Base-by-base conservation (phyloP, 192 early-diverging fungal species). In the Podila minutissima region DNA sequence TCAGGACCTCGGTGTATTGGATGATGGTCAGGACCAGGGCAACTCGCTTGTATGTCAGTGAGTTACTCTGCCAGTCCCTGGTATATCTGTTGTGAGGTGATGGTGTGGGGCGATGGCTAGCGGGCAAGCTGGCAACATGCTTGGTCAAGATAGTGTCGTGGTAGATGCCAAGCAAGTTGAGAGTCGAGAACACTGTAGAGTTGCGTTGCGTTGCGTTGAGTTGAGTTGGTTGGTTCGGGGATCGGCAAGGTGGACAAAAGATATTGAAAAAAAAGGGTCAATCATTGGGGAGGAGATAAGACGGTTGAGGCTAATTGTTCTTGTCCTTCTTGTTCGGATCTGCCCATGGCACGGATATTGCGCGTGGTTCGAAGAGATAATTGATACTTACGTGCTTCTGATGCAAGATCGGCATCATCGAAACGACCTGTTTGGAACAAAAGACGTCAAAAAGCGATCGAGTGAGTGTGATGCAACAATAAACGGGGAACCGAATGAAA, bases 391-490 rank as follows among this genome's bases (percentile, higher is more conserved):
- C 89, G 83, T 17, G 91, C 92, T 88, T 97, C 95, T 17, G 96
- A 96, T 12, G 93, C 94, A 46, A 99, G 87, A 74, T 99, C 97
- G 20, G 96, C 90, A 79, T 97, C 94, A 41, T 92, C 90, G 82
- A 99, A 99, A 13, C 97, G 92, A 60, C 97, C 95, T 93, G 22
- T 55, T 55, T 46, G 41, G 41, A 17, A 46, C 41, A 46, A 46
- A 46, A 17, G 38, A 41, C 5, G 38, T 41, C 12, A 15, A 46
- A 46, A 13, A 46, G 41, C 15, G 15, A 46, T 12, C 15, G 41
- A 46, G 13, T 46, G 13, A 46, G 41, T 15, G 4, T 13, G 41
- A 46, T 17, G 4, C 2, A 46, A 17, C 3, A 46, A 10, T 12
- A 41, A 46, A 17, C 13, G 41, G 41, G 38, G 41, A 46, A 11